Conservation (phyloP, 495 filamentous ascomycete species). For the Aspergillus nanangensis region DNA sequence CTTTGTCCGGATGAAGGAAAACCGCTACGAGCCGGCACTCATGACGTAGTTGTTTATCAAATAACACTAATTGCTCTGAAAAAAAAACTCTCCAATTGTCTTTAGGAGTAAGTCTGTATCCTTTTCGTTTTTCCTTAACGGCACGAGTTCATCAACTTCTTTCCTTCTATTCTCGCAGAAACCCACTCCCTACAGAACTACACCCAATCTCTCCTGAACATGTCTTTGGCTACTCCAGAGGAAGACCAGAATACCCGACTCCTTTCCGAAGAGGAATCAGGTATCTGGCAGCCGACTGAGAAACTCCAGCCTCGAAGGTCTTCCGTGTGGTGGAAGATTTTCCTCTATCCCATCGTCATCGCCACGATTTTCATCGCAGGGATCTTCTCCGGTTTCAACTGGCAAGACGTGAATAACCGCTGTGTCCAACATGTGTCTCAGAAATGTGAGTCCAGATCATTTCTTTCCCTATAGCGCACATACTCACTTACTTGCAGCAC, state of each 20-base stretch:
- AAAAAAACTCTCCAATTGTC: too few species aligned
- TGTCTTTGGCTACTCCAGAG: not conserved
- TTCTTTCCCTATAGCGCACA: not conserved
- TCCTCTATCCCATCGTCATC: not conserved
- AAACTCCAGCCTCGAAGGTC: not conserved
- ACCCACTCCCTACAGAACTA: too few species aligned
- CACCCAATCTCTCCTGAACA: too few species aligned
- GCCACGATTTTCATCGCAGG: not conserved
- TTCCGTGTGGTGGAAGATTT: not conserved
- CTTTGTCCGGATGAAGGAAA: too few species aligned
- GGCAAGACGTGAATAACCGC: not conserved
- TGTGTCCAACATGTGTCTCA: not conserved
- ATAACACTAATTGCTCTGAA: too few species aligned
- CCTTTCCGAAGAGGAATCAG: conserved; percentile 5
- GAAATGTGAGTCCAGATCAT: not conserved
- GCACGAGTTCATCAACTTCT: too few species aligned
- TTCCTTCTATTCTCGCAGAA: too few species aligned
- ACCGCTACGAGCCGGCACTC: too few species aligned
- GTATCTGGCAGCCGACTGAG: not conserved
- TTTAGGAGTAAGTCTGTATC: too few species aligned
- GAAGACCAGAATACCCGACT: conserved; percentile 14
- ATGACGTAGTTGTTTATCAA: too few species aligned
- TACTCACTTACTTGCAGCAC: not conserved
- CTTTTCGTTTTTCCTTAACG: too few species aligned
- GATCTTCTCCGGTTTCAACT: not conserved